A percentile compares a stretch with the other conserved stretches of the same genome.
Evolutionary conservation across 1,284 basidiomycete genomes (phyloP).

Genomic region (Megacollybia platyphylla): DNA sequence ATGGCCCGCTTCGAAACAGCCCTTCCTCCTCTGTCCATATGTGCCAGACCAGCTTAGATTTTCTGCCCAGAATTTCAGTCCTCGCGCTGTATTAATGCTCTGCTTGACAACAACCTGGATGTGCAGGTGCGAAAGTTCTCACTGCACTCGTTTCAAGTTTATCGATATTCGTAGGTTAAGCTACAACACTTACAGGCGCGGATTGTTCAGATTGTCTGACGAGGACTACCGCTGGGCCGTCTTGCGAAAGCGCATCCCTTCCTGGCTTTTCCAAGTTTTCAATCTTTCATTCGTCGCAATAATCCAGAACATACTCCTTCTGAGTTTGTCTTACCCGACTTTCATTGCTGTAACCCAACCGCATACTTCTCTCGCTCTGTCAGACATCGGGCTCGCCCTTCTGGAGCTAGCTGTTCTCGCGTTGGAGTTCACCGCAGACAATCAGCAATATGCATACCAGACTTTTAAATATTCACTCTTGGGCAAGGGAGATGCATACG

Average conservation of each 20-base stretch:
- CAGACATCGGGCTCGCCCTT: slow-evolving; percentile 56
- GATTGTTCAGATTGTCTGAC: slow-evolving; percentile 67
- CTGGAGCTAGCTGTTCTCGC: slow-evolving; percentile 48
- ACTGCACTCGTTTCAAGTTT: slow-evolving; percentile 1
- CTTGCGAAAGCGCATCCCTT: slow-evolving; percentile 55
- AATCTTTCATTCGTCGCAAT: slow-evolving; percentile 76
- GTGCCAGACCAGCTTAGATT: slow-evolving; percentile 35
- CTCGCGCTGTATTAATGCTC: slow-evolving; percentile 63
- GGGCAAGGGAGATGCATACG: slow-evolving; percentile 22
- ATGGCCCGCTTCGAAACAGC: slow-evolving; percentile 33
- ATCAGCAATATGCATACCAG: slow-evolving; percentile 82
- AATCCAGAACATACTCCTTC: slow-evolving; percentile 72
- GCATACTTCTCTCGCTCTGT: slow-evolving; percentile 36
- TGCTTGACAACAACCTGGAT: slow-evolving; percentile 60
- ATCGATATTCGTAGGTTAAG: slow-evolving; percentile 36
- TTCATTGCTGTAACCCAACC: slow-evolving; percentile 46
- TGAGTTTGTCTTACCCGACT: slow-evolving; percentile 55
- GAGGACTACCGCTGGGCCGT: slow-evolving; percentile 91
- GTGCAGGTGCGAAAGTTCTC: slow-evolving; percentile 27
- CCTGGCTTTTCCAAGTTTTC: slow-evolving; percentile 64
- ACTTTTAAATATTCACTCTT: slow-evolving; percentile 58
- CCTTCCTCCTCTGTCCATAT: slow-evolving; percentile 38
- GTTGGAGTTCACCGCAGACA: slow-evolving; percentile 77
- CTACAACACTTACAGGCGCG: slow-evolving; percentile 79
- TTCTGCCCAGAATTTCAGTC: slow-evolving; percentile 37